Conservation (phyloP, 331 rosid genomes). For the Malus hybrid region DNA sequence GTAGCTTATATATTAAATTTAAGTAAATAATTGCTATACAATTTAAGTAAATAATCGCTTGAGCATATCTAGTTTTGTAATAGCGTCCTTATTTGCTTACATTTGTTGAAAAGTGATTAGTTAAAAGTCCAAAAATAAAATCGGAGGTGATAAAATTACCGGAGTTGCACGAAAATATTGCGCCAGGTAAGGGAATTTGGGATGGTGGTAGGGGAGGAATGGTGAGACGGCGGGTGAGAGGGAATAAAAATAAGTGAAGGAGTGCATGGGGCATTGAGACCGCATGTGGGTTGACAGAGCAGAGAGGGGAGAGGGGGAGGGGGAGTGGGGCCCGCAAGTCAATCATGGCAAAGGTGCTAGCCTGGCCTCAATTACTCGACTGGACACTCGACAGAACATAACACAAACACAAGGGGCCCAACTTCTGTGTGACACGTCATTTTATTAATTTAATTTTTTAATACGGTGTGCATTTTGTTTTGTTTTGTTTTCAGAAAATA, state of each 20-base stretch:
- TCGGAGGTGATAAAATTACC: neutral
- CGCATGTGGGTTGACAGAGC: conserved; percentile 90
- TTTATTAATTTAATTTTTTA: neutral
- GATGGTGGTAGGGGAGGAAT: neutral
- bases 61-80: neutral
- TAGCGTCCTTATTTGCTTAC: conserved; percentile 21
- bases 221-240: conserved; percentile 15
- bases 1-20: no score
- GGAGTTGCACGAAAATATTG: no score
- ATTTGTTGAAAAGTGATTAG: conserved; percentile 22
- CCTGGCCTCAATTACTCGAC: conserved; percentile 46
- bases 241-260: conserved; percentile 29
- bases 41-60: no score
- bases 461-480: no score
- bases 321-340: conserved; percentile 46
- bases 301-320: neutral
- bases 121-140: neutral
- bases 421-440: conserved; percentile 23
- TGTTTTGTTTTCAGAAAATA: neutral
- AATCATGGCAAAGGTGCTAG: conserved; percentile 68
- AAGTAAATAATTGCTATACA: no score
- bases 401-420: neutral
- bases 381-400: conserved; percentile 44
- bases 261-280: conserved; percentile 58
- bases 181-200: conserved; percentile 11